Percentiles rank a stretch among this genome's conserved stretches.
Evolutionary conservation across 805 yeast species (phyloP).

Genomic region (Candida pseudoglaebosa): DNA sequence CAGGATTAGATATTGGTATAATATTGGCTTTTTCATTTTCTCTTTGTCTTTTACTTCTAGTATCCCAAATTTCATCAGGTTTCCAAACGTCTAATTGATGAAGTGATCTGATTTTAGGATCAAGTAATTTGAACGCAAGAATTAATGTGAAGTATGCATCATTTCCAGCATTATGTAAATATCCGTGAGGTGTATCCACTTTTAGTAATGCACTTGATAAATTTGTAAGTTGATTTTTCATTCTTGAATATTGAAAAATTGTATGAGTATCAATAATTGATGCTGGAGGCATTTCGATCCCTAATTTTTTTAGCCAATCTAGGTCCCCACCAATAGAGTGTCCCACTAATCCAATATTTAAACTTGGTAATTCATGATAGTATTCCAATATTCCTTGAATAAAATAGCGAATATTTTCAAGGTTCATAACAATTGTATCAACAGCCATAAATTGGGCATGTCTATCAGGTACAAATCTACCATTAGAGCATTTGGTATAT

Average conservation of each 20-base stretch:
- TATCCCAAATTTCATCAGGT: conserved; percentile 1
- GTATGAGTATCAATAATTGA: conserved; percentile 45
- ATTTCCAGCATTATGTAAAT: conserved; percentile 67
- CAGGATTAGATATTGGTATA: not conserved
- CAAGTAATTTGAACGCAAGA: conserved; percentile 47
- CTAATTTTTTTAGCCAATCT: conserved; percentile 44
- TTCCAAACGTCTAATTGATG: conserved; percentile 2
- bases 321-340: conserved; percentile 61
- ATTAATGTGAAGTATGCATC: conserved; percentile 61
- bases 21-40: not conserved
- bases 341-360: conserved; percentile 41
- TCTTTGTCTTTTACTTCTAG: conserved; percentile 2
- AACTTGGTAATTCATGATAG: conserved; percentile 23
- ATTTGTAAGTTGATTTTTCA: conserved; percentile 31
- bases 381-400: conserved; percentile 42
- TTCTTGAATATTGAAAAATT: conserved; percentile 38
- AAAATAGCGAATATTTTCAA: conserved; percentile 31
- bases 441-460: conserved; percentile 50
- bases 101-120: conserved; percentile 31
- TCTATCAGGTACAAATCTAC: conserved; percentile 52
- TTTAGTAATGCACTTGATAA: conserved; percentile 43
- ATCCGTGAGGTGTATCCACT: conserved; percentile 51
- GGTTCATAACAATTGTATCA: conserved; percentile 38
- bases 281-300: conserved; percentile 41
- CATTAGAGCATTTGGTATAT: conserved; percentile 38